These are phyloP conservation scores for Annona squamosa DNA, from an alignment of 164 flowering plant genomes.

Conservation along the genomic window DNA sequence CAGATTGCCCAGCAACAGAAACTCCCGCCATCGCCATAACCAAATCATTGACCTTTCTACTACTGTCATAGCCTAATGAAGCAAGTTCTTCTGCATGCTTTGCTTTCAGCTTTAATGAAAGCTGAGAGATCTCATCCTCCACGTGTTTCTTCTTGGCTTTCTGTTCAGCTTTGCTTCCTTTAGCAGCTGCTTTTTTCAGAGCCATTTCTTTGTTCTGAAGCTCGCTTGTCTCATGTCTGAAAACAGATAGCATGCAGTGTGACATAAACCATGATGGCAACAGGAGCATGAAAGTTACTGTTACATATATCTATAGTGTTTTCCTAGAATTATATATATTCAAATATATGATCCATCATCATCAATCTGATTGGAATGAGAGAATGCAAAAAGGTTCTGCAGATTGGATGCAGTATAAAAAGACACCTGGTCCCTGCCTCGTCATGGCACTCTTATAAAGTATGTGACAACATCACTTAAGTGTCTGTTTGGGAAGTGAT, in stretches of 20 bases:
- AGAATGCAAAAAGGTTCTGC: too few species aligned
- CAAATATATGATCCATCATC: too few species aligned
- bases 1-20: conserved; percentile 39
- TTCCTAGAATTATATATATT: too few species aligned
- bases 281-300: background rate
- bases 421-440: too few species aligned
- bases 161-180: conserved; percentile 98
- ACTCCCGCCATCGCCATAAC: conserved; percentile 88
- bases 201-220: conserved; percentile 73
- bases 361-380: too few species aligned
- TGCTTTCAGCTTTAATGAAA: conserved; percentile 65
- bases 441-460: too few species aligned
- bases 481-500: too few species aligned
- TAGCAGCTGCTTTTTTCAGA: conserved; percentile 80
- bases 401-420: too few species aligned
- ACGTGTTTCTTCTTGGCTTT: conserved; percentile 93
- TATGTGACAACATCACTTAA: too few species aligned
- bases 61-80: conserved; percentile 50
- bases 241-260: background rate
- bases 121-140: conserved; percentile 72
- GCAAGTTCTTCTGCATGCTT: conserved; percentile 79
- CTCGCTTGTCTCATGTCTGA: conserved; percentile 67
- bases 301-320: too few species aligned
- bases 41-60: conserved; percentile 39
- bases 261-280: background rate